phyloP scores from a whole-genome alignment of 768 basidiomycete species.

The Auriscalpium orientale region DNA sequence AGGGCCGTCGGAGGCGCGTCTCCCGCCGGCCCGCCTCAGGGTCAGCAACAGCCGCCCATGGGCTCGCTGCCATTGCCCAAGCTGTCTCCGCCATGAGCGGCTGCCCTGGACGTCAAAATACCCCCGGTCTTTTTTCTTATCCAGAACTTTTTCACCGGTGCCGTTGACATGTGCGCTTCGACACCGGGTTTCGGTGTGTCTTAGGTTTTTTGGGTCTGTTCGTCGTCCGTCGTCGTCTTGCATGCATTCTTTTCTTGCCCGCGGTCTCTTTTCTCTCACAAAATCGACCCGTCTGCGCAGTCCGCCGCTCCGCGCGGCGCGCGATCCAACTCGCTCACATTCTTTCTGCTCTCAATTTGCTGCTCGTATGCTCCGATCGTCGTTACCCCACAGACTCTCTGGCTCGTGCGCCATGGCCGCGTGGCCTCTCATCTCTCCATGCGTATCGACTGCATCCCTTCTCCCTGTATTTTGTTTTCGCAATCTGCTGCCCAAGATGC shows the following conservation, averaged over 20 bases:
- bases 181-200: not conserved
- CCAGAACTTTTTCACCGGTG: not conserved
- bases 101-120: not conserved
- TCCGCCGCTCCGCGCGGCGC: not conserved
- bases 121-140: not conserved
- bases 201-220: not conserved
- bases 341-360: not conserved
- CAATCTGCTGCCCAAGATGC: not conserved
- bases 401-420: not conserved
- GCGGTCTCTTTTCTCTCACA: not conserved
- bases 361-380: not conserved
- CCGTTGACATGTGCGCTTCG: not conserved
- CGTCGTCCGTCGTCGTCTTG: not conserved
- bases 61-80: slow-evolving; percentile 6
- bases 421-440: not conserved
- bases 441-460: not conserved
- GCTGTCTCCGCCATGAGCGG: slow-evolving; percentile 6
- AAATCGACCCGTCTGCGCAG: not conserved
- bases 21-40: not conserved
- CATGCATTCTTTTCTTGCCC: not conserved
- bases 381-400: not conserved
- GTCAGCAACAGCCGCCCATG: slow-evolving; percentile 4
- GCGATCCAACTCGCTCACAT: not conserved
- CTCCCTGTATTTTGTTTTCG: slow-evolving; percentile 1
- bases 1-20: not conserved